Evolutionary conservation across 2,329 filamentous ascomycete species (phyloP).

Genomic region (Aspergillus sp.): DNA sequence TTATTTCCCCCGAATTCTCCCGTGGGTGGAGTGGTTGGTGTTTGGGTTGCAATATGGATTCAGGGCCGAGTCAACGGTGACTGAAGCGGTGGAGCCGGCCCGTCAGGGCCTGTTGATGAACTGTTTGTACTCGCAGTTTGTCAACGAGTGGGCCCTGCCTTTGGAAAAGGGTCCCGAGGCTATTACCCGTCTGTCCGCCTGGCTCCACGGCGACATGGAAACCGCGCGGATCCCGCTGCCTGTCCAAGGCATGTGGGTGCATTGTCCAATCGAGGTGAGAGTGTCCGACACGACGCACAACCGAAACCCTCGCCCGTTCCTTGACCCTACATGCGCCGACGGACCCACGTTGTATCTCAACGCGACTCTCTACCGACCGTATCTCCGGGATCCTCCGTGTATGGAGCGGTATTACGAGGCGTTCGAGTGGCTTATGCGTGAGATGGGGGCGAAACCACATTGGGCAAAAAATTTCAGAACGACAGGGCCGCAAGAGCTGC

Average conservation of each 20-base stretch:
- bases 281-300: conserved; percentile 67
- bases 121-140: conserved; percentile 96
- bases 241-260: conserved; percentile 76
- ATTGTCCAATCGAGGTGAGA: conserved; percentile 90
- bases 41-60: conserved; percentile 98
- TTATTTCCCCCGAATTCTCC: conserved; percentile 74
- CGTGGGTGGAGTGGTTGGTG: conserved; percentile 92
- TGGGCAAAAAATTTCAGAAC: conserved; percentile 89
- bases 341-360: conserved; percentile 84
- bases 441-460: conserved; percentile 77
- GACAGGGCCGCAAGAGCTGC: conserved; percentile 58
- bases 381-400: conserved; percentile 74
- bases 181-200: conserved; percentile 76
- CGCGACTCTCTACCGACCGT: conserved; percentile 83
- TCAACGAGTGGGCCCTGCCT: conserved; percentile 97
- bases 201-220: conserved; percentile 75
- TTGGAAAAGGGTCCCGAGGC: conserved; percentile 84
- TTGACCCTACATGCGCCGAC: conserved; percentile 69
- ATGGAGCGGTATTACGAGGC: conserved; percentile 77
- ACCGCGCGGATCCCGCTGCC: conserved; percentile 75
- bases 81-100: conserved; percentile 75
- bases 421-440: conserved; percentile 87
- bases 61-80: conserved; percentile 61
- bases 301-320: conserved; percentile 57
- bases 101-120: conserved; percentile 87